Evolutionary conservation across 805 yeast genomes (phyloP).

Genomic region (Sungouiella thailandica): DNA sequence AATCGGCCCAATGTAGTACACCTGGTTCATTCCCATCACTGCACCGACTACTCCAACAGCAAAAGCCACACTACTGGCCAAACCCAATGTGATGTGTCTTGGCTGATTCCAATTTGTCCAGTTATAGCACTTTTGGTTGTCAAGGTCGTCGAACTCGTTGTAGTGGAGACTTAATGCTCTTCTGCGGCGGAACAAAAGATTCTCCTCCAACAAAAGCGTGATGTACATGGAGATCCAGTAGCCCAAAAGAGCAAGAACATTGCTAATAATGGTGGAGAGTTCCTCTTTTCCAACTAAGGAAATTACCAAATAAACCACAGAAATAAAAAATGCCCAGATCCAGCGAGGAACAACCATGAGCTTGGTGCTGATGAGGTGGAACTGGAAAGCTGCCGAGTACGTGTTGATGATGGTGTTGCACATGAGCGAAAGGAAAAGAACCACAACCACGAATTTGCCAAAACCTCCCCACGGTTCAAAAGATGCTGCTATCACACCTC

Average conservation of each 20-base stretch:
- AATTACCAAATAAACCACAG: constrained; percentile 9
- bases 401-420: constrained; percentile 35
- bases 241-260: constrained; percentile 14
- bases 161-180: constrained; percentile 4
- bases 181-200: constrained; percentile 7
- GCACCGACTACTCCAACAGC: constrained; percentile 17
- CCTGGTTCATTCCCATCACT: constrained; percentile 20
- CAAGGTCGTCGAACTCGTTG: constrained; percentile 6
- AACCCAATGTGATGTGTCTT: constrained; percentile 16
- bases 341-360: constrained; percentile 14
- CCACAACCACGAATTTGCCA: constrained; percentile 29
- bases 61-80: constrained; percentile 12
- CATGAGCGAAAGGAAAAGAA: constrained; percentile 28
- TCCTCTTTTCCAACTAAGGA: constrained; percentile 11
- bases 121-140: constrained; percentile 16
- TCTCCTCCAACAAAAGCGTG: constrained; percentile 11
- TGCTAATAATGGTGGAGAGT: constrained; percentile 9
- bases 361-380: constrained; percentile 26
- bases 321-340: constrained; percentile 10
- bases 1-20: constrained; percentile 16
- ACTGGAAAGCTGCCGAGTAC: constrained; percentile 31
- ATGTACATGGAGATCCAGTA: constrained; percentile 15
- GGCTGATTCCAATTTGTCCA: constrained; percentile 29
- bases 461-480: constrained; percentile 34
- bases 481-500: constrained; percentile 27